Evolutionary conservation across 1,139 yeast species (phyloP).

Genomic region (Pneumocystis murina): DNA sequence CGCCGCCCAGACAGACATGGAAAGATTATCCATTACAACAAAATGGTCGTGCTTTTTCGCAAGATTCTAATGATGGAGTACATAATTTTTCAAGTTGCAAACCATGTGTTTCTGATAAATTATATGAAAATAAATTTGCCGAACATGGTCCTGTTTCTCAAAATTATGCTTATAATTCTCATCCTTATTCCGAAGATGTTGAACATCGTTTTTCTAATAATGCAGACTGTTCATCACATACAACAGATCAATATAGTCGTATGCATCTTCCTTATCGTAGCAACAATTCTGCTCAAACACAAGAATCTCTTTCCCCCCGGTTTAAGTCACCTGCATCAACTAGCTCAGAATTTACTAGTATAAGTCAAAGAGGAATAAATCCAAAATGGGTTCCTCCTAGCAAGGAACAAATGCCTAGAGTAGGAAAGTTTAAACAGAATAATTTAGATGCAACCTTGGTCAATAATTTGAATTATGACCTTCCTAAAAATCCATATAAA

Average conservation of each 20-base stretch:
- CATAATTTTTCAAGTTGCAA: neutral
- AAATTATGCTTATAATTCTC: neutral
- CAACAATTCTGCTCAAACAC: neutral
- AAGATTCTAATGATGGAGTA: neutral
- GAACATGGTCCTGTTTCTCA: neutral
- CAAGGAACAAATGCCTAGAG: neutral
- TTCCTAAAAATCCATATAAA: neutral
- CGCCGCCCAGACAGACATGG: neutral
- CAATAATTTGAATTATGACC: neutral
- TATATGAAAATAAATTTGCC: neutral
- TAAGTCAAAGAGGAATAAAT: neutral
- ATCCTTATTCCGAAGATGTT: neutral
- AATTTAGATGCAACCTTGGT: neutral
- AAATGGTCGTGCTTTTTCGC: neutral
- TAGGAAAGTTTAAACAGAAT: neutral
- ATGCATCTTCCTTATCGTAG: neutral
- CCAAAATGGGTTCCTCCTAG: neutral
- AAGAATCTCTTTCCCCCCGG: neutral
- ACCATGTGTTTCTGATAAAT: neutral
- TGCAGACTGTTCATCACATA: neutral
- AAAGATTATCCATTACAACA: neutral
- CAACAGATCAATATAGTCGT: neutral
- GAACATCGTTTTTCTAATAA: neutral
- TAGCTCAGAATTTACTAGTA: neutral
- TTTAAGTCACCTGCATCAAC: neutral